A percentile compares a stretch with the other conserved stretches of the same genome.
Evolutionary conservation across 768 basidiomycete genomes (phyloP).

Genomic region (Lentinus tigrinus): DNA sequence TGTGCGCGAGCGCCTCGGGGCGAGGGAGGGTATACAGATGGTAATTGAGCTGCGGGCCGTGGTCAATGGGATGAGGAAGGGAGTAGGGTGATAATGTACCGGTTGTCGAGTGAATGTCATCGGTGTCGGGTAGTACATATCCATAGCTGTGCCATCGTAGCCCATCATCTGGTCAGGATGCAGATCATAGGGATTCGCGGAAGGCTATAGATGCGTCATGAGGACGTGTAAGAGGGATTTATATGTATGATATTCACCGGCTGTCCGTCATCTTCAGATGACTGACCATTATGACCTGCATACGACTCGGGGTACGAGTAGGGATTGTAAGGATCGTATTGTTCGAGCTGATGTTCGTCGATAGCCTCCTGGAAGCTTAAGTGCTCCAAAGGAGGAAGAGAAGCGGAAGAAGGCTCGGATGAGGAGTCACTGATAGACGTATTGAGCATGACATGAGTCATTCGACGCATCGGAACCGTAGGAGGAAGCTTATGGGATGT

Average conservation of each 20-base stretch:
- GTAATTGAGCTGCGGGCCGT: constrained; percentile 70
- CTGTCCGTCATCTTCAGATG: constrained; percentile 33
- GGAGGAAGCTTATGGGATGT: not conserved
- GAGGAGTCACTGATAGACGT: constrained; percentile 14
- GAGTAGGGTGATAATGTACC: constrained; percentile 36
- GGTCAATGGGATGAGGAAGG: constrained; percentile 44
- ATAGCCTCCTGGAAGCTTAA: constrained; percentile 8
- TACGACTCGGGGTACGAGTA: constrained; percentile 26
- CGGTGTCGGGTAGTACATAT: constrained; percentile 27
- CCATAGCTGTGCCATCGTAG: constrained; percentile 23
- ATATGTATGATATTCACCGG: constrained; percentile 21
- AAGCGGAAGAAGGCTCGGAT: constrained; percentile 14
- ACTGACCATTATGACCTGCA: constrained; percentile 22
- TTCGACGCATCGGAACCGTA: not conserved
- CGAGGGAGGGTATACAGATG: constrained; percentile 84
- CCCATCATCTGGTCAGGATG: constrained; percentile 16
- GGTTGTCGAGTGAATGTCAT: constrained; percentile 26
- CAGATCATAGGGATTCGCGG: constrained; percentile 18
- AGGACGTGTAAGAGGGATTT: not conserved
- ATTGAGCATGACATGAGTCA: not conserved
- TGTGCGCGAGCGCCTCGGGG: constrained; percentile 51
- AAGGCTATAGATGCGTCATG: not conserved
- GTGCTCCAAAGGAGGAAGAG: constrained; percentile 19
- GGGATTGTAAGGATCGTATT: constrained; percentile 32
- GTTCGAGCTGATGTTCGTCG: constrained; percentile 20